Evolutionary conservation across 2,329 filamentous ascomycete species (phyloP).

Genomic region (Xylaria sp.): DNA sequence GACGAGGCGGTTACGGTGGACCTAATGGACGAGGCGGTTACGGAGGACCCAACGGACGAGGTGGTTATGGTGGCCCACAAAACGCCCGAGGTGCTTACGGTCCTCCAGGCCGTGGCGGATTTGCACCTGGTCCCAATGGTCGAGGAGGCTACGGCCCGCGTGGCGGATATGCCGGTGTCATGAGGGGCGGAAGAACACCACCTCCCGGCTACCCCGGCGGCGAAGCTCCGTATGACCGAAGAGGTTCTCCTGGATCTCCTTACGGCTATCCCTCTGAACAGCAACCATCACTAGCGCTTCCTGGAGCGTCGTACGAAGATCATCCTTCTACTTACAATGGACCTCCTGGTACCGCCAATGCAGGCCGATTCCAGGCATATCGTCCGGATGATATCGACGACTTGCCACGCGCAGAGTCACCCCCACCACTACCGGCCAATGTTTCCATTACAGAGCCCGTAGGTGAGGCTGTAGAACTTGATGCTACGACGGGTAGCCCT

Average conservation of each 20-base stretch:
- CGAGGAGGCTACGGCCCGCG: slow-evolving; percentile 29
- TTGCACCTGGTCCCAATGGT: slow-evolving; percentile 29
- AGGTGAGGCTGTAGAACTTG: slow-evolving; percentile 75
- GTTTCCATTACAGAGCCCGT: slow-evolving; percentile 35
- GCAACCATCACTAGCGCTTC: slow-evolving; percentile 36
- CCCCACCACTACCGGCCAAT: slow-evolving; percentile 53
- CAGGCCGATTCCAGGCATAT: slow-evolving; percentile 40
- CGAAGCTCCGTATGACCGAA: slow-evolving; percentile 33
- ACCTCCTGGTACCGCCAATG: slow-evolving; percentile 29
- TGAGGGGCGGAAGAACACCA: slow-evolving; percentile 27
- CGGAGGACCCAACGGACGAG: slow-evolving; percentile 35
- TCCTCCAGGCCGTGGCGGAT: slow-evolving; percentile 31
- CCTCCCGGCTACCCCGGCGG: slow-evolving; percentile 45
- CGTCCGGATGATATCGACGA: slow-evolving; percentile 38
- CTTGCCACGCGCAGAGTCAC: slow-evolving; percentile 58
- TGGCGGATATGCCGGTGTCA: slow-evolving; percentile 13
- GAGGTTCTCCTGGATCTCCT: slow-evolving; percentile 27
- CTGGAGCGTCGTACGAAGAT: slow-evolving; percentile 34
- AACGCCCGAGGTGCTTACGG: slow-evolving; percentile 35
- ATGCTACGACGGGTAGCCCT: slow-evolving; percentile 58
- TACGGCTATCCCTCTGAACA: slow-evolving; percentile 32
- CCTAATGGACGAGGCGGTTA: slow-evolving; percentile 32
- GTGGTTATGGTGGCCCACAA: slow-evolving; percentile 23
- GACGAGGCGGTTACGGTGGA: slow-evolving; percentile 30
- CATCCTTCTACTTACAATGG: slow-evolving; percentile 37